Percentiles rank a stretch among this genome's conserved stretches.
Evolutionary conservation across 768 basidiomycete species (phyloP).

Genomic region (Xerocomellus dryophilus): DNA sequence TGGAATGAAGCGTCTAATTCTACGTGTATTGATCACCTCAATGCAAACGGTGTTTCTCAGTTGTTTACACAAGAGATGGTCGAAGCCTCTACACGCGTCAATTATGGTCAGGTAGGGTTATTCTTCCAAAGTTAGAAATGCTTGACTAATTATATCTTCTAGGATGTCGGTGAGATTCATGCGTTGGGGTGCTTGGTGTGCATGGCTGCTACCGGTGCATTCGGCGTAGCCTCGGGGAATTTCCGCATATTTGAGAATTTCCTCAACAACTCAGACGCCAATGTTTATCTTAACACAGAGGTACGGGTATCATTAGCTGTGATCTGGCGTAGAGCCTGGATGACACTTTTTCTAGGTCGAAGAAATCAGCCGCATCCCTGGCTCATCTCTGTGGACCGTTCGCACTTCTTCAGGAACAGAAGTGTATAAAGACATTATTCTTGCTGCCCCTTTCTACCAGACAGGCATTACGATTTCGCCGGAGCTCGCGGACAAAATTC

Average conservation of each 20-base stretch:
- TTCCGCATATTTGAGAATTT: constrained; percentile 83
- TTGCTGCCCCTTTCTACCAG: constrained; percentile 83
- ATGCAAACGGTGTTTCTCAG: constrained; percentile 49
- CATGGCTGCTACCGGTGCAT: constrained; percentile 69
- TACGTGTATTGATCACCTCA: constrained; percentile 57
- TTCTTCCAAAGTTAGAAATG: not conserved
- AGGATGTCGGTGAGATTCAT: constrained; percentile 73
- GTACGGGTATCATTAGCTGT: constrained; percentile 36
- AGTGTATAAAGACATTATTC: constrained; percentile 71
- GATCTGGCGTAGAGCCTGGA: not conserved
- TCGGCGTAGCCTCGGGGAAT: constrained; percentile 74
- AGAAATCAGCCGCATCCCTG: constrained; percentile 46
- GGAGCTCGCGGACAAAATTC: constrained; percentile 51
- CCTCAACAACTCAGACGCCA: constrained; percentile 64
- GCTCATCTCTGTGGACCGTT: constrained; percentile 51
- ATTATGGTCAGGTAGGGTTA: constrained; percentile 67
- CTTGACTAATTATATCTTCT: constrained; percentile 1
- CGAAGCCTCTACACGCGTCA: constrained; percentile 78
- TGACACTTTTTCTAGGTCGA: constrained; percentile 41
- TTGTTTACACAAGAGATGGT: constrained; percentile 70
- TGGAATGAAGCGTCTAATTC: constrained; percentile 50
- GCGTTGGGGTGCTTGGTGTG: constrained; percentile 69
- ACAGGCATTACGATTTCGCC: constrained; percentile 54
- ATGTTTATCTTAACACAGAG: constrained; percentile 64
- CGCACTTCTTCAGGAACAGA: constrained; percentile 44